Percentiles rank a stretch among this genome's conserved stretches.
phyloP scores from a whole-genome alignment of 2,329 filamentous ascomycete genomes.

The Sphaerulina musiva region DNA sequence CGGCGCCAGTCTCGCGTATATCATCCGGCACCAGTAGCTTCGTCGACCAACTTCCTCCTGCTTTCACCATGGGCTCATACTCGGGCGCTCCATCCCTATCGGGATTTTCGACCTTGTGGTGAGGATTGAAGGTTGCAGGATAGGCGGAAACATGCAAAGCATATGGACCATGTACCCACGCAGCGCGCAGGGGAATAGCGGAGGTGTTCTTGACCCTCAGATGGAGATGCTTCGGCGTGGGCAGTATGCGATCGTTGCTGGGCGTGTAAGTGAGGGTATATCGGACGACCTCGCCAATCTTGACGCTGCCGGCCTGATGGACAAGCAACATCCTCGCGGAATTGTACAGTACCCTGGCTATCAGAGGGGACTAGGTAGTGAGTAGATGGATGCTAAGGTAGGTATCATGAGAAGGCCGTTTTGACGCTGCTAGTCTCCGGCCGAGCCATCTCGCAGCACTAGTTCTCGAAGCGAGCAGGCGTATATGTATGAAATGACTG shows the following conservation, averaged over 20 bases:
- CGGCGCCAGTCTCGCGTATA: constrained; percentile 58
- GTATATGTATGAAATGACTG: no score
- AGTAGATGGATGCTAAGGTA: no score
- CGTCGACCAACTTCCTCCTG: constrained; percentile 78
- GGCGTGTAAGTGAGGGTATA: constrained; percentile 89
- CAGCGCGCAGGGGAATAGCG: constrained; percentile 81
- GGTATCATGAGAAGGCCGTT: no score
- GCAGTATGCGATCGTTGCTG: constrained; percentile 78
- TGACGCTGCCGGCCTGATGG: constrained; percentile 84
- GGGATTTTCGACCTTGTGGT: constrained; percentile 65
- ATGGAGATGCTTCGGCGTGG: constrained; percentile 71
- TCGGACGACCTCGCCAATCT: constrained; percentile 88
- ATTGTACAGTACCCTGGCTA: no score
- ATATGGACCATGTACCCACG: constrained; percentile 94
- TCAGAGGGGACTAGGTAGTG: no score
- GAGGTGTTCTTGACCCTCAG: constrained; percentile 89
- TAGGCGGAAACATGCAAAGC: constrained; percentile 82
- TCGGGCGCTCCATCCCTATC: constrained; percentile 60
- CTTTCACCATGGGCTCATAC: constrained; percentile 94
- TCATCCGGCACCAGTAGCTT: constrained; percentile 72
- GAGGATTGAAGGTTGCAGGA: constrained; percentile 74
- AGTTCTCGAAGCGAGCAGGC: no score
- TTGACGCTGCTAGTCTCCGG: no score
- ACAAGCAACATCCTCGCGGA: constrained; percentile 67
- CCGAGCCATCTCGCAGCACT: no score